Evolutionary conservation across 257 asterid species (phyloP).

Genomic region (Solanum neorickii): DNA sequence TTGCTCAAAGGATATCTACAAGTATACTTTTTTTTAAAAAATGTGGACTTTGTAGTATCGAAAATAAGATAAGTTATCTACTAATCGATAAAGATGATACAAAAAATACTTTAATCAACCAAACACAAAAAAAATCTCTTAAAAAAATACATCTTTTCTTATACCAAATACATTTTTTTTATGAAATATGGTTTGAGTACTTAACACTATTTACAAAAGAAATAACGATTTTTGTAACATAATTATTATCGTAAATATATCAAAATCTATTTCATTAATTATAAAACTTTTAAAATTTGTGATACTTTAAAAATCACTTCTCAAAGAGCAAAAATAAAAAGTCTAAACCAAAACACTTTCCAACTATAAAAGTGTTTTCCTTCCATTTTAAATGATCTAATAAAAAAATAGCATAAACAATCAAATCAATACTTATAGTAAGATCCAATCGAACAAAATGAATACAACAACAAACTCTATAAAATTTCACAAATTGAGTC

Average conservation of each 20-base stretch:
- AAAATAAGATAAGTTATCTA: background rate
- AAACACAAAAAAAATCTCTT: background rate
- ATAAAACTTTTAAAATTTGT: background rate
- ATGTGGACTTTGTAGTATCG: background rate
- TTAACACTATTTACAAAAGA: background rate
- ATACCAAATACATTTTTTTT: background rate
- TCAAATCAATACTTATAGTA: background rate
- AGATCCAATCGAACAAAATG: background rate
- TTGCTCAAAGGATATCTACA: background rate
- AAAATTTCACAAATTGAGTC: background rate
- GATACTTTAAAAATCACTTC: background rate
- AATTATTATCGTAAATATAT: too few species aligned
- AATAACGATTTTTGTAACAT: background rate
- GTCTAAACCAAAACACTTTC: background rate
- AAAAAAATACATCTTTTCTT: background rate
- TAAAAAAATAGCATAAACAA: background rate
- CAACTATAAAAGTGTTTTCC: background rate
- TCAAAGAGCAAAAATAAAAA: background rate
- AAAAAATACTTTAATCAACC: background rate
- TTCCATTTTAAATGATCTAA: background rate
- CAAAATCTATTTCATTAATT: too few species aligned
- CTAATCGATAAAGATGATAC: background rate
- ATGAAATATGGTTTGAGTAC: background rate
- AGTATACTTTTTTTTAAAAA: background rate
- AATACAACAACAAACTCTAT: background rate